Conservation (phyloP, 164 flowering plant species). For the Brasenia schreberi region DNA sequence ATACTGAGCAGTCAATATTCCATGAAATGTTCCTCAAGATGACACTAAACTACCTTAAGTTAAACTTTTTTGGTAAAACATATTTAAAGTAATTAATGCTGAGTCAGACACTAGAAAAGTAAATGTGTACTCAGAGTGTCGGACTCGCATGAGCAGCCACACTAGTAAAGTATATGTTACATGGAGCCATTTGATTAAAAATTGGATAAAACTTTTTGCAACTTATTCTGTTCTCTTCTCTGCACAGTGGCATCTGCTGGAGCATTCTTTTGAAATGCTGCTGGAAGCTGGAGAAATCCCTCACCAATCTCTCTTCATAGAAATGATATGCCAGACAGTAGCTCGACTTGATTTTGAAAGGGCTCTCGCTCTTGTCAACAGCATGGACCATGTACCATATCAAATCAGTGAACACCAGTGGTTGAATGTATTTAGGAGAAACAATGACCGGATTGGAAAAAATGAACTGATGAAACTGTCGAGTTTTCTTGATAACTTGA, state of each 20-base stretch:
- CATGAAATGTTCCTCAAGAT: too few species aligned
- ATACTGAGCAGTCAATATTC: too few species aligned
- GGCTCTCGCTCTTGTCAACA: slow-evolving; percentile 37
- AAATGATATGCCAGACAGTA: slow-evolving; percentile 54
- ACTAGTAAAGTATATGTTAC: too few species aligned
- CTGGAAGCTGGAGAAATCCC: slow-evolving; percentile 86
- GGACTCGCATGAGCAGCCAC: too few species aligned
- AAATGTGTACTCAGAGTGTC: too few species aligned
- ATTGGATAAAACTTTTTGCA: neutral
- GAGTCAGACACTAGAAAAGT: too few species aligned
- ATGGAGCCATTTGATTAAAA: too few species aligned
- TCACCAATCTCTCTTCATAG: slow-evolving; percentile 36
- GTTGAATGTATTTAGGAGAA: slow-evolving; percentile 39
- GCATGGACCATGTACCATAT: slow-evolving; percentile 61
- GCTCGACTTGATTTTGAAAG: slow-evolving; percentile 30
- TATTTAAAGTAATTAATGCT: too few species aligned
- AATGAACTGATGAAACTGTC: slow-evolving; percentile 27
- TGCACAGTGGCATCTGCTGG: slow-evolving; percentile 59
- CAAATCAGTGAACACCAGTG: slow-evolving; percentile 62
- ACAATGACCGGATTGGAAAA: slow-evolving; percentile 24
- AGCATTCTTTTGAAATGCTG: slow-evolving; percentile 73
- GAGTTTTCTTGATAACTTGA: slow-evolving; percentile 17
- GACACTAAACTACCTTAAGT: too few species aligned
- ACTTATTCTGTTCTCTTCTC: neutral
- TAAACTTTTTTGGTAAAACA: too few species aligned